These are phyloP conservation scores for Cucurbita ficifolia DNA, from an alignment of 306 rosid genomes.

Conservation along the genomic window DNA sequence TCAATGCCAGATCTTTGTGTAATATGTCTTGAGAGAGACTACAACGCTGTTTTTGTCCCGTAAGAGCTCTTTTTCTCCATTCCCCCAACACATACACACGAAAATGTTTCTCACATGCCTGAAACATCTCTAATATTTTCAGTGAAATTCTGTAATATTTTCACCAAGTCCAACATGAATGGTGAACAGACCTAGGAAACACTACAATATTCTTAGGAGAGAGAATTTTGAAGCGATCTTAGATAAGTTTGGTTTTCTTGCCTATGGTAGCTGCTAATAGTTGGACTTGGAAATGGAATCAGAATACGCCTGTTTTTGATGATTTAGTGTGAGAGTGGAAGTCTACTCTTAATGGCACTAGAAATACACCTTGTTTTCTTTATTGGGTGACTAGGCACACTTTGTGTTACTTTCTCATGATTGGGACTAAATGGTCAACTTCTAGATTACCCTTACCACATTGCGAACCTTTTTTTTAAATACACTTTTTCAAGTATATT, in stretches of 20 bases:
- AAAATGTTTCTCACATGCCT: not conserved
- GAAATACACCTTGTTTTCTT: not conserved
- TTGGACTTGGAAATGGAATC: not conserved
- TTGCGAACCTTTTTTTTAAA: not conserved
- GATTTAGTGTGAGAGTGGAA: not conserved
- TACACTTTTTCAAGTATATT: too few species aligned
- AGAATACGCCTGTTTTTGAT: not conserved
- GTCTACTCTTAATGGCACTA: not conserved
- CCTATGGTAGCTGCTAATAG: not conserved
- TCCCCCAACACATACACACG: not conserved
- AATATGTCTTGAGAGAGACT: conserved; percentile 89
- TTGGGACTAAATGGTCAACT: not conserved
- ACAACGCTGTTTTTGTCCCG: conserved; percentile 95
- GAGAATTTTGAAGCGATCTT: not conserved
- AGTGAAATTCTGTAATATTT: not conserved
- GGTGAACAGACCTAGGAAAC: not conserved
- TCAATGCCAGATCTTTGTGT: conserved; percentile 84
- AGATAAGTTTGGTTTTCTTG: not conserved
- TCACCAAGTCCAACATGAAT: not conserved
- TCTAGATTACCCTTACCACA: not conserved
- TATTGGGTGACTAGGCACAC: not conserved
- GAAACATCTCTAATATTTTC: not conserved
- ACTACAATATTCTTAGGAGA: not conserved
- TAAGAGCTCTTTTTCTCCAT: conserved; percentile 29
- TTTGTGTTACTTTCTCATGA: not conserved